Evolutionary conservation across 140 eudicot genomes (phyloP).

Genomic region (Stevia rebaudiana): DNA sequence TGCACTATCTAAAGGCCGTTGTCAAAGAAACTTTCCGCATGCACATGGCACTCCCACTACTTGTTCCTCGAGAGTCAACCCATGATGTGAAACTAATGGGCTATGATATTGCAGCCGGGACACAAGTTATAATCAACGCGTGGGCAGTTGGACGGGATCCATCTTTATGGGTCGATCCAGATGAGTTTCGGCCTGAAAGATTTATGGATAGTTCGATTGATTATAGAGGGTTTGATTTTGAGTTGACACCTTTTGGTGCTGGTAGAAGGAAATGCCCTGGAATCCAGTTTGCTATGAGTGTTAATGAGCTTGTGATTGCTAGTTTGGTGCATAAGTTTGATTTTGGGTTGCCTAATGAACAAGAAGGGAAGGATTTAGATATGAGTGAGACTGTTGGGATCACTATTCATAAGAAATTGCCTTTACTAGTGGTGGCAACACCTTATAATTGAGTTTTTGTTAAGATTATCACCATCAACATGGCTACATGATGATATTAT

Average conservation of each 20-base stretch:
- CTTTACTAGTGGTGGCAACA: slow-evolving; percentile 8
- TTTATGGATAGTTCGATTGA: slow-evolving; percentile 19
- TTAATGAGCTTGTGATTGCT: slow-evolving; percentile 16
- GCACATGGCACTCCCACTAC: slow-evolving; percentile 24
- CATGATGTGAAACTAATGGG: slow-evolving; percentile 20
- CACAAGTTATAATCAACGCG: slow-evolving; percentile 31
- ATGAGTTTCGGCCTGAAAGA: slow-evolving; percentile 29
- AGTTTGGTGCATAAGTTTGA: slow-evolving; percentile 18
- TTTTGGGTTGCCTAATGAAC: not conserved
- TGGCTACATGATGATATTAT: too few relatives aligned
- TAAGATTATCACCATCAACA: too few relatives aligned
- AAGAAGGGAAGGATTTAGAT: not conserved
- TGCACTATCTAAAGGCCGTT: slow-evolving; percentile 33
- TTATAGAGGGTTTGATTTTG: slow-evolving; percentile 19
- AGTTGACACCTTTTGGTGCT: slow-evolving; percentile 27
- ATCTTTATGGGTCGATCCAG: slow-evolving; percentile 12
- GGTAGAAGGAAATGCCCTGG: slow-evolving; percentile 27
- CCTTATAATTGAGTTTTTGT: not conserved
- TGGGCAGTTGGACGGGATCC: slow-evolving; percentile 38
- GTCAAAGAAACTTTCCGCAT: slow-evolving; percentile 29
- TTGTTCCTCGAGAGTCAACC: slow-evolving; percentile 22
- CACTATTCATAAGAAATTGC: slow-evolving; percentile 12
- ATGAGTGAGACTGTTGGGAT: slow-evolving; percentile 13
- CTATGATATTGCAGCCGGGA: slow-evolving; percentile 22
- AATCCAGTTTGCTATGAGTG: not conserved